Evolutionary conservation across 352 stramenopile species (phyloP), one percentile per base, ranked within the genome.

Genomic region (Saprolegnia parasitica): DNA sequence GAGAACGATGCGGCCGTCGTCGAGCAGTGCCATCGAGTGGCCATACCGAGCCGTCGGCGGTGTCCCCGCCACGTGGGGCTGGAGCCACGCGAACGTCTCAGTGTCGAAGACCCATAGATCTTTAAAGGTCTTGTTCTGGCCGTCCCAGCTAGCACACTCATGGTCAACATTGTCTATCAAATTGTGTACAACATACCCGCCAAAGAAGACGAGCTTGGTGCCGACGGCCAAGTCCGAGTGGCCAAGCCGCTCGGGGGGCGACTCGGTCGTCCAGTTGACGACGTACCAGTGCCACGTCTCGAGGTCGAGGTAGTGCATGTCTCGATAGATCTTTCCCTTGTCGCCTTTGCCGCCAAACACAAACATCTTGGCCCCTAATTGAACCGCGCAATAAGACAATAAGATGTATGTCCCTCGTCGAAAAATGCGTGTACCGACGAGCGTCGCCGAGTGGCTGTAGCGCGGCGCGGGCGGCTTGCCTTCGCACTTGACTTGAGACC

Each of bases 221-320:
- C 90, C 84, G 61, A 96, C 75, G 0, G 81, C 77, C 45, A 79
- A 73, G 13, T 73, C 79, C 32, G 76, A 77, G 61, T 96, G 87
- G 16, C 76, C 85, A 46, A 93, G 96, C 42, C 87, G 86, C 21
- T 78, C 84, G 50, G 76, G 68, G 37, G 91, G 91, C 42, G 80
- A 88, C 29, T 89, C 84, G 5, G 85, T 93, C 18, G 86, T 96
- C 77, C 87, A 91, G 58, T 94, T 88, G 49, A 97, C 87, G 46
- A 86, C 81, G 37, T 89, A 73, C 91, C 91, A 97, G 37, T 78
- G 77, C 74, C 94, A 91, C 8, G 80, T 74, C 26, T 78, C 72
- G 21, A 97, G 66, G 68, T 97, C 89, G 18, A 97, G 80, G 74
- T 94, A 96, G 47, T 91, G 86, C 73, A 96, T 94, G 74, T 97